phyloP scores from a whole-genome alignment of 768 basidiomycete genomes.

The Mycena haematopus region DNA sequence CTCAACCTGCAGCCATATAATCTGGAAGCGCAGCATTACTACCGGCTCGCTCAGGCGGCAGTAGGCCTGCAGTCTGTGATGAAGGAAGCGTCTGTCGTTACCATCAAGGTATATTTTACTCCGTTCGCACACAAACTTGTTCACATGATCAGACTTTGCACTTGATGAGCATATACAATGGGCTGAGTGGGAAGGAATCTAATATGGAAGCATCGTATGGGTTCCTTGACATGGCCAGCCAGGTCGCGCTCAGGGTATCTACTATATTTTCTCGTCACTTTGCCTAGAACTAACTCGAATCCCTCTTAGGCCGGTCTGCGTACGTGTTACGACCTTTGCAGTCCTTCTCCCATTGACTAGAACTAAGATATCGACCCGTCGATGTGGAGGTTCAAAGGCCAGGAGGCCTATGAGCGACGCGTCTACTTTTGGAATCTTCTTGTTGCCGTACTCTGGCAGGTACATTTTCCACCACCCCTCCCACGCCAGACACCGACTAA shows the following conservation, averaged over 20 bases:
- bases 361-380: slow-evolving; percentile 55
- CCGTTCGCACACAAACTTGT: neutral
- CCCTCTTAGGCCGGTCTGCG: slow-evolving; percentile 49
- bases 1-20: slow-evolving; percentile 52
- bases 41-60: slow-evolving; percentile 53
- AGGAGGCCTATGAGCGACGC: slow-evolving; percentile 59
- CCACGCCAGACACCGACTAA: neutral
- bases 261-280: slow-evolving; percentile 9
- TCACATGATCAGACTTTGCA: slow-evolving; percentile 45
- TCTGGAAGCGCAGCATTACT: slow-evolving; percentile 60
- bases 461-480: slow-evolving; percentile 30
- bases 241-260: slow-evolving; percentile 55
- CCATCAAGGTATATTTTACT: slow-evolving; percentile 44
- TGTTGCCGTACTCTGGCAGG: slow-evolving; percentile 57
- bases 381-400: slow-evolving; percentile 55
- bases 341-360: neutral
- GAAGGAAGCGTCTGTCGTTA: slow-evolving; percentile 50
- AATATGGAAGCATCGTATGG: slow-evolving; percentile 55
- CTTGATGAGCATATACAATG: slow-evolving; percentile 61
- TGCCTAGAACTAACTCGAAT: neutral
- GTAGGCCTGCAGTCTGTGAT: slow-evolving; percentile 53
- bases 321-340: slow-evolving; percentile 32
- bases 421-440: slow-evolving; percentile 63
- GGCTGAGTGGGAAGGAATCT: slow-evolving; percentile 57
- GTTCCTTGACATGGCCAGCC: slow-evolving; percentile 54